Evolutionary conservation across 1,284 basidiomycete species (phyloP), one percentile per base, ranked within the genome.

Genomic region (Coniophora puteana): DNA sequence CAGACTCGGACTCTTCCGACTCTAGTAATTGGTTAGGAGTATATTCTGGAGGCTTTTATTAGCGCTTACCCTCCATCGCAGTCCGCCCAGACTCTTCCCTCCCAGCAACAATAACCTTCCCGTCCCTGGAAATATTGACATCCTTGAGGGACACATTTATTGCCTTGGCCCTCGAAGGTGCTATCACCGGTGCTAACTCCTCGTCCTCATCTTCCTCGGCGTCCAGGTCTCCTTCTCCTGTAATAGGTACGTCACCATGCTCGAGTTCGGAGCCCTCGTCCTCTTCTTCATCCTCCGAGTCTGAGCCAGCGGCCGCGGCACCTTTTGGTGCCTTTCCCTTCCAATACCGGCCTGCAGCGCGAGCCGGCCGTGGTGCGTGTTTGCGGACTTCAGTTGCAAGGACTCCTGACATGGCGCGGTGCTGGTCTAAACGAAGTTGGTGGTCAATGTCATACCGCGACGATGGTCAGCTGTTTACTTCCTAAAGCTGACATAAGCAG

Each of bases 301-400:
- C 83, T 2, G 79, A 80, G 16, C 75, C 69, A 18, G 67, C 64
- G 22, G 77, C 76, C 2, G 63, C 63, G 29, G 67, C 73, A 36
- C 85, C 86, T 61, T 89, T 89, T 1, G 88, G 88, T 1, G 80
- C 87, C 52, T 89, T 89, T 42, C 89, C 87, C 52, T 85, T 86
- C 82, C 86, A 86, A 61, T 91, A 90, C 6, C 87, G 80, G 16
- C 77, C 83, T 5, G 79, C 87, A 11, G 89, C 86, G 36, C 74
- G 70, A 16, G 85, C 74, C 8, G 80, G 71, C 14, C 87, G 78
- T 13, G 83, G 76, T 11, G 85, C 86, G 47, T 78, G 77, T 51
- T 88, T 89, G 43, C 79, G 72, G 37, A 59, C 58, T 38, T 63
- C 48, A 0, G 58, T 59, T 39, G 57, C 57, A 34, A 59, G 61